phyloP scores from a whole-genome alignment of 169 alveolate genomes.

The Cyclospora cayetanensis region DNA sequence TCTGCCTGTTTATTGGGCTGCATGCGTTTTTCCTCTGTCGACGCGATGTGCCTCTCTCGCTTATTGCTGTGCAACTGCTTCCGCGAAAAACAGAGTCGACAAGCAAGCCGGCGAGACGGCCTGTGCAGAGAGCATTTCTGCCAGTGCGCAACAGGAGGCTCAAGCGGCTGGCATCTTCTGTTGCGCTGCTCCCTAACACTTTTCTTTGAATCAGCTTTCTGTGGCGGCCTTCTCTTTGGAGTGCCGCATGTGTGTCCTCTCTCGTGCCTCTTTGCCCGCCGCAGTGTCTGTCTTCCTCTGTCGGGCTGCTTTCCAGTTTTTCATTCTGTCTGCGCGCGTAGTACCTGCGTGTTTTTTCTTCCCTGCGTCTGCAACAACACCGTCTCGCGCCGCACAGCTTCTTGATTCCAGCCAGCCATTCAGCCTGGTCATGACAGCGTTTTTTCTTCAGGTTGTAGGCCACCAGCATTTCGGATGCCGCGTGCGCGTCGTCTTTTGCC shows the following conservation, averaged over 20 bases:
- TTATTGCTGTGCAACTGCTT: neutral
- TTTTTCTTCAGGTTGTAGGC: conserved; percentile 9
- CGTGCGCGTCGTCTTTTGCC: neutral
- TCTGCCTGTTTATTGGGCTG: neutral
- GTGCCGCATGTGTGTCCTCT: neutral
- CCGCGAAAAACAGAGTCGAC: neutral
- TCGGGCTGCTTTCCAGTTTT: neutral
- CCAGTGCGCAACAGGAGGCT: neutral
- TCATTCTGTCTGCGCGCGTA: neutral
- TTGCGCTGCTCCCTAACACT: neutral
- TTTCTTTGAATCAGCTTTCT: neutral
- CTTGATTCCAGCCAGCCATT: neutral
- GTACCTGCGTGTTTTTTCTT: too few species aligned
- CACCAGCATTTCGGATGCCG: conserved; percentile 41
- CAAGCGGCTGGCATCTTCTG: neutral
- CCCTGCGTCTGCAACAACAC: too few species aligned
- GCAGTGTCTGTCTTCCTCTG: neutral
- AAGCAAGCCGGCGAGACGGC: too few species aligned
- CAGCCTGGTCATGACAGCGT: neutral
- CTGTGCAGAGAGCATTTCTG: too few species aligned
- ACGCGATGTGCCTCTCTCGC: neutral
- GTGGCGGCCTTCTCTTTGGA: neutral
- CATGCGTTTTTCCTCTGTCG: neutral
- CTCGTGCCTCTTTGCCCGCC: neutral
- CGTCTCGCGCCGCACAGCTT: neutral